phyloP scores from a whole-genome alignment of 352 stramenopile genomes.

The Phytophthora fragariaefolia region DNA sequence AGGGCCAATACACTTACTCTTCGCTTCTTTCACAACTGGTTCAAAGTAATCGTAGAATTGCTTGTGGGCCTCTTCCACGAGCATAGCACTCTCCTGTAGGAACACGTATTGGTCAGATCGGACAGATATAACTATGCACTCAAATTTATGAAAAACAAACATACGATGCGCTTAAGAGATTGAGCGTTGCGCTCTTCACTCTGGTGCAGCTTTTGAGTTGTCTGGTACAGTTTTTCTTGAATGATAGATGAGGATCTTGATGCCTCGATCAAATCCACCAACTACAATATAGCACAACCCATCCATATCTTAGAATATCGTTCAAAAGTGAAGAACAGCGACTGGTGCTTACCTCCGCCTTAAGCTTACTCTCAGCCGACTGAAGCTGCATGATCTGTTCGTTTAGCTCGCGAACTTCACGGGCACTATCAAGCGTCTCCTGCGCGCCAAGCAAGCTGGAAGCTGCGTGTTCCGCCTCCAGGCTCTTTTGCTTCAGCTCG shows the following conservation, averaged over 20 bases:
- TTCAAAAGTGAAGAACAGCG: background rate
- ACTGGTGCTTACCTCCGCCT: conserved; percentile 57
- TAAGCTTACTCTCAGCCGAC: conserved; percentile 65
- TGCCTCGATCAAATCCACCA: conserved; percentile 72
- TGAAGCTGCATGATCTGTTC: conserved; percentile 71
- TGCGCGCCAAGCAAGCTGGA: conserved; percentile 54
- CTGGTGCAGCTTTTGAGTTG: conserved; percentile 54
- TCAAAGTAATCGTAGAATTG: conserved; percentile 61
- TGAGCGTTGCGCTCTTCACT: conserved; percentile 61
- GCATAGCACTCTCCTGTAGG: conserved; percentile 46
- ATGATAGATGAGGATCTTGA: conserved; percentile 65
- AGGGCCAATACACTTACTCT: conserved; percentile 38
- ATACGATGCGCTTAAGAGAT: conserved; percentile 58
- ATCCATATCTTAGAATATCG: background rate
- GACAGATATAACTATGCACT: background rate
- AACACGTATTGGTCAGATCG: conserved; percentile 13
- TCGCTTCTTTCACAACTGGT: conserved; percentile 47
- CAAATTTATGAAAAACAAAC: conserved; percentile 13
- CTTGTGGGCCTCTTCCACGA: conserved; percentile 51
- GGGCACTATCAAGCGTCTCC: conserved; percentile 54
- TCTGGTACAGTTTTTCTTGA: conserved; percentile 69
- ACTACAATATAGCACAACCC: conserved; percentile 35
- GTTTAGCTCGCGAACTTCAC: conserved; percentile 61
- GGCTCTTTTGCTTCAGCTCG: conserved; percentile 68
- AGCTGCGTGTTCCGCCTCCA: conserved; percentile 52